Percentiles rank a stretch among this genome's conserved stretches.
Evolutionary conservation across 2,329 filamentous ascomycete genomes (phyloP).

Genomic region (Exophiala sp.): DNA sequence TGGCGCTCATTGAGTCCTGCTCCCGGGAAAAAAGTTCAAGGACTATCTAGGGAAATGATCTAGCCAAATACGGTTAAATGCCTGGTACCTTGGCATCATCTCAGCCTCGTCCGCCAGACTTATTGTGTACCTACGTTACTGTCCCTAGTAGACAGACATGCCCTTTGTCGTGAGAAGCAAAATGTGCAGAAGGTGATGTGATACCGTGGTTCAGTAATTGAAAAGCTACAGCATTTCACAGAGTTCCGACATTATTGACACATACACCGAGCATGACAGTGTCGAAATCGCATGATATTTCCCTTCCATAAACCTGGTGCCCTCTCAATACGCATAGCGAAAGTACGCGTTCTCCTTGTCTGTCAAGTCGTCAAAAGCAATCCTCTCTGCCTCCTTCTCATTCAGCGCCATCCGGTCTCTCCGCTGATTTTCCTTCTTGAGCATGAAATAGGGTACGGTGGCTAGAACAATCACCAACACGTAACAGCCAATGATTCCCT

Average conservation of each 20-base stretch:
- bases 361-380: slow-evolving; percentile 63
- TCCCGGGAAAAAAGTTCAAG: slow-evolving; percentile 7
- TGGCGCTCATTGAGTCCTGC: background rate
- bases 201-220: no score
- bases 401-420: slow-evolving; percentile 48
- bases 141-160: no score
- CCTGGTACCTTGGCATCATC: background rate
- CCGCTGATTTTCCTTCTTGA: slow-evolving; percentile 54
- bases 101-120: slow-evolving; percentile 2
- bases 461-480: slow-evolving; percentile 60
- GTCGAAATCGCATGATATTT: no score
- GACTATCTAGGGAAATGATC: background rate
- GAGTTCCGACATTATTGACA: no score
- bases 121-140: no score
- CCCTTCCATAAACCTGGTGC: no score
- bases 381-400: slow-evolving; percentile 56
- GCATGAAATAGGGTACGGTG: slow-evolving; percentile 51
- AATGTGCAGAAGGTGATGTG: no score
- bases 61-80: background rate
- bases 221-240: no score
- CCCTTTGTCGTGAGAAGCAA: no score
- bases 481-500: slow-evolving; percentile 61
- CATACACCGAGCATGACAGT: no score
- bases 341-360: slow-evolving; percentile 65
- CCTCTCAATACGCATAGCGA: slow-evolving; percentile 52